Evolutionary conservation across 495 filamentous ascomycete genomes (phyloP).

Genomic region (Penicillium dipodomyicola): DNA sequence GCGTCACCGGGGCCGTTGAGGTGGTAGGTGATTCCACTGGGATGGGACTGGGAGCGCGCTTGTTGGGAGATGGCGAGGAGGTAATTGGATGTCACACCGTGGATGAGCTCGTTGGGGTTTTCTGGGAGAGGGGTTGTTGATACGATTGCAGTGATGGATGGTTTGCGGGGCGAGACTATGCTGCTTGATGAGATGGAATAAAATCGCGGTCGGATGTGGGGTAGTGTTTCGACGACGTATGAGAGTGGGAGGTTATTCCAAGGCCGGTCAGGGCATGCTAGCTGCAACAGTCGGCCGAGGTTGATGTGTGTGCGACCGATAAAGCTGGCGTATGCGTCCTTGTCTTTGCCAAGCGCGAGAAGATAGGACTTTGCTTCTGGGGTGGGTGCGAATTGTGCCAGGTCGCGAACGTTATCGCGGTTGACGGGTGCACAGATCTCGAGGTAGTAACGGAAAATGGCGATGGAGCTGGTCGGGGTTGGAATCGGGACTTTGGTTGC

Average conservation of each 20-base stretch:
- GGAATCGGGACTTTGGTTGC: slow-evolving; percentile 40
- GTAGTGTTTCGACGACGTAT: slow-evolving; percentile 45
- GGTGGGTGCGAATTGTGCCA: slow-evolving; percentile 47
- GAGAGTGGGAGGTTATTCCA: slow-evolving; percentile 46
- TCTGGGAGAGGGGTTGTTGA: slow-evolving; percentile 28
- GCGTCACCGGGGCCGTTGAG: slow-evolving; percentile 32
- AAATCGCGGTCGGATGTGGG: slow-evolving; percentile 45
- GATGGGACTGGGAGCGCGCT: slow-evolving; percentile 23
- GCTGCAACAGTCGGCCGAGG: slow-evolving; percentile 40
- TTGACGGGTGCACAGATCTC: slow-evolving; percentile 50
- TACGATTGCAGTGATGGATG: slow-evolving; percentile 46
- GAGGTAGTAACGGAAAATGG: slow-evolving; percentile 48
- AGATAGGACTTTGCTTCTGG: slow-evolving; percentile 37
- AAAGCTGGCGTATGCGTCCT: slow-evolving; percentile 33
- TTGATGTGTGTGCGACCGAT: slow-evolving; percentile 38
- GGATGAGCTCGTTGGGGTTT: slow-evolving; percentile 30
- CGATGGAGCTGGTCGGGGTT: slow-evolving; percentile 40
- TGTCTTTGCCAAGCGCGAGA: slow-evolving; percentile 32
- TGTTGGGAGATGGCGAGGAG: slow-evolving; percentile 37
- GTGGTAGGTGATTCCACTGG: slow-evolving; percentile 33
- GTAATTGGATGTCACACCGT: slow-evolving; percentile 50
- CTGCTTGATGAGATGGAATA: slow-evolving; percentile 56
- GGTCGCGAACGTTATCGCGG: slow-evolving; percentile 38
- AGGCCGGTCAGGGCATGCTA: slow-evolving; percentile 20
- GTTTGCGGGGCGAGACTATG: slow-evolving; percentile 40